Base-by-base conservation (phyloP, 495 filamentous ascomycete species). In the Penicillium subrubescens region DNA sequence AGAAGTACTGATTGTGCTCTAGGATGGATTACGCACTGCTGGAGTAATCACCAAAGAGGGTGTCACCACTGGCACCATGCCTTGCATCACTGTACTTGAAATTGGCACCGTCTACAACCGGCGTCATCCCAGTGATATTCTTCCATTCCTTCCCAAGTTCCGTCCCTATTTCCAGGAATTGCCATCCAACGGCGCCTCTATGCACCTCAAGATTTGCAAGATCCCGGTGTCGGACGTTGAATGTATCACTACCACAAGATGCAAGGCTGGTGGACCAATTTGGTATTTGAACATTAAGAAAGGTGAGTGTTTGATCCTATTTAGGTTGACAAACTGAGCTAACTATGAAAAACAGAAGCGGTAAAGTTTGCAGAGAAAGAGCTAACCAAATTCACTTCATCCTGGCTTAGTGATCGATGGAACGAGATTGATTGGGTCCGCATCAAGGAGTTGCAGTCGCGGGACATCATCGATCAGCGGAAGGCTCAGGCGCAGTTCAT, bases 11-110 rank as follows among this genome's bases (percentile, higher is more conserved):
- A 78, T 50, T n/a, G 1, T 25, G 43, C 14, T 57, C 29, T 79
- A 90, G 84, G 88, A 95, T 39, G 92, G 90, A 44, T 78, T 92
- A 29, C 88, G 93, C 50, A 93, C 90, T 1, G 87, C 89, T 4
- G 93, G 92, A 43, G 86, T 97, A 34, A 80, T 97, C 35, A 78
- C 91, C n/a, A 84, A 85, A 31, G 92, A 95, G 71, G 92, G 90
- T 17, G 77, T 89, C 58, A 83, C 80, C 35, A 86, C 81, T 53
- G 86, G 84, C 8, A 68, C 81, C 25, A 79, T 82, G 19, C 90
- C 93, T 1, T 87, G 78, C 12, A 74, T 97, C 39, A 89, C 92
- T 66, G 86, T 96, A 7, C 83, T 94, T 31, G 92, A 94, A 67
- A 88, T 97, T 56, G 85, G 82, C 53, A 85, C 83, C 1, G 75